These are phyloP conservation scores for Nakazawaea populi DNA, from an alignment of 805 yeast genomes.

Conservation along the genomic window DNA sequence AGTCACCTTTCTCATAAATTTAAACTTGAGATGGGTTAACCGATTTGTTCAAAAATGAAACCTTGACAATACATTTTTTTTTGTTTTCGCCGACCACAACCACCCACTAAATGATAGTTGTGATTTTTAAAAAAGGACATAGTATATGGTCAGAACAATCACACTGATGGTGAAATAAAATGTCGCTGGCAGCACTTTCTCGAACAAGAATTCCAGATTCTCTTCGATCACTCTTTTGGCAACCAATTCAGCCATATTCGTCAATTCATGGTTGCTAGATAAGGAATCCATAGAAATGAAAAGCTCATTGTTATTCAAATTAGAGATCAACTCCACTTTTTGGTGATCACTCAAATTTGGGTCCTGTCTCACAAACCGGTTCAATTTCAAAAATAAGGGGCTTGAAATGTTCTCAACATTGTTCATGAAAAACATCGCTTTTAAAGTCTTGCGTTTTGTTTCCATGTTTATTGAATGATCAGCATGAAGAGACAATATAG, in stretches of 20 bases:
- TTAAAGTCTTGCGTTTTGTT: conserved; percentile 2
- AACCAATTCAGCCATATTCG: not conserved
- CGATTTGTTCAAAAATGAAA: not conserved
- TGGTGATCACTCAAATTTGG: conserved; percentile 25
- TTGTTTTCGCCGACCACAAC: conserved; percentile 12
- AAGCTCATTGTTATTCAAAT: not conserved
- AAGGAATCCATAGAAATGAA: too few relatives aligned
- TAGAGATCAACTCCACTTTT: conserved; percentile 5
- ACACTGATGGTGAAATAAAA: not conserved
- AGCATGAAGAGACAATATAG: conserved; percentile 1
- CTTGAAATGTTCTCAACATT: conserved; percentile 30
- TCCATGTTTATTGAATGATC: conserved; percentile 4
- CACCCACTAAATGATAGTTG: conserved; percentile 7
- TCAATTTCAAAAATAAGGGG: conserved; percentile 30
- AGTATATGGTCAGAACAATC: not conserved
- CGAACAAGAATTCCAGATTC: not conserved
- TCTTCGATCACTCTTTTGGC: not conserved
- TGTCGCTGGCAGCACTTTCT: not conserved
- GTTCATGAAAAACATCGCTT: conserved; percentile 15
- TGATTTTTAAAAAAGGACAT: not conserved
- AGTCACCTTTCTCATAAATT: too few relatives aligned
- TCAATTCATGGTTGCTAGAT: not conserved
- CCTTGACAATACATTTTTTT: conserved; percentile 4
- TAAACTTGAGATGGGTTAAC: too few relatives aligned
- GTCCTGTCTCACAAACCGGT: conserved; percentile 32